Evolutionary conservation across 176 grass and related monocot species (phyloP).

Genomic region (Cenchrus fungigraminus): DNA sequence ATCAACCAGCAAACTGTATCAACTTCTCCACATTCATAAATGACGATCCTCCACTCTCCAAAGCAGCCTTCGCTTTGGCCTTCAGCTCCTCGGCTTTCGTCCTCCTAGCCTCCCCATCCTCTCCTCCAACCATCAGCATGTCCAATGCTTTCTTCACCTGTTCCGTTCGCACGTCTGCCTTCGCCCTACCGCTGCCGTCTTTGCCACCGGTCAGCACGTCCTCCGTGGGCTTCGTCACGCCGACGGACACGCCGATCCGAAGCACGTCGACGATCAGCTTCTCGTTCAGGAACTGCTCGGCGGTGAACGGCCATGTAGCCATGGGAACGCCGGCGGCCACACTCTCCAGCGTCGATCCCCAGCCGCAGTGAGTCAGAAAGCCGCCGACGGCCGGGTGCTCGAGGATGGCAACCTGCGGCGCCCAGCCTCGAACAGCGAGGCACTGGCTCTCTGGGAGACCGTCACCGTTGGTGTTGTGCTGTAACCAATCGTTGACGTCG

Average conservation of each 20-base stretch:
- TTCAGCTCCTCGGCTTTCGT: constrained; percentile 14
- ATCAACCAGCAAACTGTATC: constrained; percentile 31
- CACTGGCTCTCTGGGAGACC: constrained; percentile 33
- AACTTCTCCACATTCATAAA: constrained; percentile 40
- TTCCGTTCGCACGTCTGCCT: constrained; percentile 18
- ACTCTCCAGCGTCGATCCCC: constrained; percentile 73
- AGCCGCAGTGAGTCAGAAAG: constrained; percentile 83
- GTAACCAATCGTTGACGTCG: constrained; percentile 49
- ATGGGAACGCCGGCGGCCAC: constrained; percentile 51
- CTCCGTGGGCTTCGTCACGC: constrained; percentile 37
- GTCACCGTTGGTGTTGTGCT: constrained; percentile 32
- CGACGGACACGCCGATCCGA: constrained; percentile 51
- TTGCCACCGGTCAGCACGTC: background rate
- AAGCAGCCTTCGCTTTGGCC: constrained; percentile 13
- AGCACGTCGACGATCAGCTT: constrained; percentile 67
- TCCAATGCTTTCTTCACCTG: constrained; percentile 37
- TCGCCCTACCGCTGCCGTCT: background rate
- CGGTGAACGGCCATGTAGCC: constrained; percentile 59
- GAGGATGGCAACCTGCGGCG: constrained; percentile 65
- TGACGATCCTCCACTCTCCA: constrained; percentile 43
- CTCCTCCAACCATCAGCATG: constrained; percentile 50
- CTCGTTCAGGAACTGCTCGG: constrained; percentile 74
- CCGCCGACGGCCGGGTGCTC: constrained; percentile 56
- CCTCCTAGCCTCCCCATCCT: constrained; percentile 33
- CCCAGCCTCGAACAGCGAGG: constrained; percentile 57